Conservation (phyloP, 768 basidiomycete genomes). For the Suillus spraguei region DNA sequence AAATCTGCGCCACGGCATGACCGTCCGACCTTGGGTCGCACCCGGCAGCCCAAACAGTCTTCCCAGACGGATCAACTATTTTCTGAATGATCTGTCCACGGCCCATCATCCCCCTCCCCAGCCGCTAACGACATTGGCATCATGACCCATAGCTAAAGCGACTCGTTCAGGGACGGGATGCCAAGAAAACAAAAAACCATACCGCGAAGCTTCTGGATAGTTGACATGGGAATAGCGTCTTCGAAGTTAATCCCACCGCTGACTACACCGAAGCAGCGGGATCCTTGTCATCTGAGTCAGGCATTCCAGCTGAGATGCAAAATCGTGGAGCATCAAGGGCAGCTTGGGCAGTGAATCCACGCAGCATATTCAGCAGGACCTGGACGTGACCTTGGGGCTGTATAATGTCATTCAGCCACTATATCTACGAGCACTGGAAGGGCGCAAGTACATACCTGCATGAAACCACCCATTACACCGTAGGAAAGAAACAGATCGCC, state of each 20-base stretch:
- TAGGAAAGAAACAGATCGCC: slow-evolving; percentile 87
- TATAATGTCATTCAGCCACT: slow-evolving; percentile 4
- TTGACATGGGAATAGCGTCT: slow-evolving; percentile 69
- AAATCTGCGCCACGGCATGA: slow-evolving; percentile 86
- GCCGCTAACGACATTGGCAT: slow-evolving; percentile 64
- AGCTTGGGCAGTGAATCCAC: slow-evolving; percentile 86
- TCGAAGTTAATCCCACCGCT: slow-evolving; percentile 91
- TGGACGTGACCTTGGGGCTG: slow-evolving; percentile 97
- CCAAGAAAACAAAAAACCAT: slow-evolving; percentile 20
- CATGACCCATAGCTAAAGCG: slow-evolving; percentile 83
- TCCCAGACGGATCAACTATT: slow-evolving; percentile 62
- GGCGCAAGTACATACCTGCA: slow-evolving; percentile 56
- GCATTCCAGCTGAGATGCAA: slow-evolving; percentile 87
- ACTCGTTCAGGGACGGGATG: neutral
- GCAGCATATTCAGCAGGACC: slow-evolving; percentile 86
- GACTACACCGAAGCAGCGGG: slow-evolving; percentile 53
- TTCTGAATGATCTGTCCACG: slow-evolving; percentile 92
- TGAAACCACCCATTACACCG: slow-evolving; percentile 92
- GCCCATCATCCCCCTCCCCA: slow-evolving; percentile 70
- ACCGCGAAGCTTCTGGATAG: slow-evolving; percentile 71
- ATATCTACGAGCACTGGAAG: neutral
- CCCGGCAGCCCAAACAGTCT: slow-evolving; percentile 92
- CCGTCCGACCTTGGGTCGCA: slow-evolving; percentile 90
- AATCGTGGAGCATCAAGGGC: slow-evolving; percentile 95
- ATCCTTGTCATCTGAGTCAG: slow-evolving; percentile 53